Evolutionary conservation across 2,329 filamentous ascomycete genomes (phyloP).

Genomic region (Ophiostoma sp.): DNA sequence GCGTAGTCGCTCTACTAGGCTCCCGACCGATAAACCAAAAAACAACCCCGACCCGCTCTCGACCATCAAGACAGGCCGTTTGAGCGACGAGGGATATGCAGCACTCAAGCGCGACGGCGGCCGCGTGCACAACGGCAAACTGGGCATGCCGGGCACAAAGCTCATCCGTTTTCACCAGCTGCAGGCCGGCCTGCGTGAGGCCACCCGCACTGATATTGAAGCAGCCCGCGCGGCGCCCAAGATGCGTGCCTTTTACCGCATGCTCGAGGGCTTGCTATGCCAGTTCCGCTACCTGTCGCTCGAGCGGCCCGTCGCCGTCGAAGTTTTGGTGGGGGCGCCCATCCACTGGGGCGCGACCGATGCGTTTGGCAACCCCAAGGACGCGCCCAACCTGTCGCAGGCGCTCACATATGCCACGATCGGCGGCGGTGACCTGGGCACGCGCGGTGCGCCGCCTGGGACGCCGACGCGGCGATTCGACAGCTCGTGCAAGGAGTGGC

Average conservation of each 20-base stretch:
- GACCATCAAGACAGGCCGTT: background rate
- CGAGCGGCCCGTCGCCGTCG: background rate
- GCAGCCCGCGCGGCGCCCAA: background rate
- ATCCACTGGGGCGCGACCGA: background rate
- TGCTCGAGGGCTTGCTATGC: background rate
- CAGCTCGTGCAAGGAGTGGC: constrained; percentile 8
- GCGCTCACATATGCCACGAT: background rate
- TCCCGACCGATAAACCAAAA: background rate
- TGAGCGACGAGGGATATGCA: background rate
- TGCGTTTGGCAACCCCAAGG: too few relatives aligned
- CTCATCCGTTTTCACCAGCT: constrained; percentile 18
- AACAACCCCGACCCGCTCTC: background rate
- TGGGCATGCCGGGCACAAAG: constrained; percentile 18
- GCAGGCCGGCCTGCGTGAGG: background rate
- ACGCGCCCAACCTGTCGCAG: background rate
- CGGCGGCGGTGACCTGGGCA: background rate
- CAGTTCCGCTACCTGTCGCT: background rate
- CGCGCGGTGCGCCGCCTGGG: background rate
- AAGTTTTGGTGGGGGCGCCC: background rate
- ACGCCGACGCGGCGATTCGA: background rate
- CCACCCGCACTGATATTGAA: background rate
- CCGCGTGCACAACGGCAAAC: background rate
- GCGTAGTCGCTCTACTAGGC: too few relatives aligned
- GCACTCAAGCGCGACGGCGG: background rate
- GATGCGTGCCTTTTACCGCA: background rate